Evolutionary conservation across 176 grass and related monocot species (phyloP), one percentile per base, ranked within the genome.

Genomic region (Phragmites australis): DNA sequence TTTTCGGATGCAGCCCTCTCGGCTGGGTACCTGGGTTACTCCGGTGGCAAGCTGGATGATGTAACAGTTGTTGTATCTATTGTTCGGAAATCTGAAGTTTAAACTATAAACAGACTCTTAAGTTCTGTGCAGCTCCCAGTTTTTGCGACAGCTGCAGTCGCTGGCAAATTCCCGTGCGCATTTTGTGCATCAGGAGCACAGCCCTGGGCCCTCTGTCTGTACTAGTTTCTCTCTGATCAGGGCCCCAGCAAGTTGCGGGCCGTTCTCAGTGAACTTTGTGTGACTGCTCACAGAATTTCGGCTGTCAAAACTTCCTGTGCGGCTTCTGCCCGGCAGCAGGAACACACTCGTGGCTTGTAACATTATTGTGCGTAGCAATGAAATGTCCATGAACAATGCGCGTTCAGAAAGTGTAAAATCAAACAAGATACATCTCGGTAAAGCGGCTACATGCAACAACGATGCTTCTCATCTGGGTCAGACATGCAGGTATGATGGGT

Each of bases 41-140:
- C 87, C 1, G 96, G 96, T 45, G 96, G 96, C 67, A 99, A 99
- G 88, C 39, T 99, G 51, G 96, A 99, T 76, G 96, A 99, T 82
- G 92, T 93, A 73, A 91, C 96, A 2, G 92, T 82, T 47, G 86
- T 93, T 45, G 96, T 95, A 46, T 99, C 96, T 59, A 56, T 99
- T 73, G 93, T 99, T 67, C 82, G 84, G 75, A 89, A 84, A 83
- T 91, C 90, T 1, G 80, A 90, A 66, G 27, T 89, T 44, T 89
- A 85, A 76, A 49, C 30, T 42, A 50, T 47, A 57, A 45, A 34
- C 21, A 64, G 53, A 2, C 9, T 15, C 15, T 12, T 12, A 75
- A 6, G 31, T 47, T 30, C 0, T 30, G 62, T 49, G 84, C 84
- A 81, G 84, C 52, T 53, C 51, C 29, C 6, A 70, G 19, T 61